Evolutionary conservation across 176 grass and related monocot species (phyloP).

Genomic region (Dactylis glomerata): DNA sequence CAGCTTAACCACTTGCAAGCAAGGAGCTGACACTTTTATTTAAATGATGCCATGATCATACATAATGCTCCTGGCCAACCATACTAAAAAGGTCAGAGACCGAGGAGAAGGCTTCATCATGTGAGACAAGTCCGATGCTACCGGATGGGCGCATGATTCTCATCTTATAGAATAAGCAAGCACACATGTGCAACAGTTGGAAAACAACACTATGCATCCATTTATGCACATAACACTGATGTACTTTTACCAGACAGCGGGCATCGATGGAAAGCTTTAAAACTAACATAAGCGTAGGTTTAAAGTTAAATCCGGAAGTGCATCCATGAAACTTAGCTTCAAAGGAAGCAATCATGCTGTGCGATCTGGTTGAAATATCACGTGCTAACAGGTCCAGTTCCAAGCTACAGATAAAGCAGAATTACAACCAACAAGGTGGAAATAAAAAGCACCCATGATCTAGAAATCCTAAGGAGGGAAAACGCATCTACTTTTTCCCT

Average conservation of each 20-base stretch:
- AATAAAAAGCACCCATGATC: constrained; percentile 29
- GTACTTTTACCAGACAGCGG: background rate
- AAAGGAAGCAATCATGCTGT: constrained; percentile 1
- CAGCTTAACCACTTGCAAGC: constrained; percentile 2
- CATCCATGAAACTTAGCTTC: background rate
- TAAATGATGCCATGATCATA: constrained; percentile 8
- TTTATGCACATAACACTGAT: no score
- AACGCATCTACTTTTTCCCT: background rate
- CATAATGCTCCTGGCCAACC: constrained; percentile 7
- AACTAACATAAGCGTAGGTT: background rate
- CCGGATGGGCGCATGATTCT: constrained; percentile 12
- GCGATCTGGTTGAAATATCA: constrained; percentile 8
- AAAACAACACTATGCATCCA: background rate
- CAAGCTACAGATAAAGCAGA: constrained; percentile 42
- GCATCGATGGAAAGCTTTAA: background rate
- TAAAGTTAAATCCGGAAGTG: constrained; percentile 2
- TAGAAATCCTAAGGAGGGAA: constrained; percentile 31
- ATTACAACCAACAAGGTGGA: constrained; percentile 27
- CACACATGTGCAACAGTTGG: background rate
- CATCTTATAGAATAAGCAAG: constrained; percentile 14
- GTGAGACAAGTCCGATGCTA: background rate
- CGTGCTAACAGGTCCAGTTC: constrained; percentile 17
- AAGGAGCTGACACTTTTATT: background rate
- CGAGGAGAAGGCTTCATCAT: constrained; percentile 9
- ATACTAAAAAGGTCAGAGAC: background rate